Evolutionary conservation across 371 early-diverging fungal genomes (phyloP).

Genomic region (Mucor piriformis): DNA sequence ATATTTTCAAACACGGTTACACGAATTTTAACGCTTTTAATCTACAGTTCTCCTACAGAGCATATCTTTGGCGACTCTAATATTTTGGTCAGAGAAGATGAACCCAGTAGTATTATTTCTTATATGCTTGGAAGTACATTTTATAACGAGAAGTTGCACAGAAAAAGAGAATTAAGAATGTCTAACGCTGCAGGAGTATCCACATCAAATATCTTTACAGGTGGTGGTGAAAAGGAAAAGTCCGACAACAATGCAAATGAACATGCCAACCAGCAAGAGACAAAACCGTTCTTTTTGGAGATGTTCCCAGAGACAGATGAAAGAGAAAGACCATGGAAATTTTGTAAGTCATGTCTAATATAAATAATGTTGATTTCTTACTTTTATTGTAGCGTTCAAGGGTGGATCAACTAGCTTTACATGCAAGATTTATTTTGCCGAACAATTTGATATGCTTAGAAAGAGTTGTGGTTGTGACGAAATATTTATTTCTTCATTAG

Average conservation of each 20-base stretch:
- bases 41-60: constrained; percentile 71
- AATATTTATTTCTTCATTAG: constrained; percentile 82
- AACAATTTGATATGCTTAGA: constrained; percentile 91
- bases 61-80: constrained; percentile 85
- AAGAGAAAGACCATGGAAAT: constrained; percentile 29
- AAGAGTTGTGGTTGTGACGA: constrained; percentile 82
- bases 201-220: constrained; percentile 3
- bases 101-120: constrained; percentile 93
- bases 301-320: constrained; percentile 35
- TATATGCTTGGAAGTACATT: constrained; percentile 67
- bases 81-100: constrained; percentile 88
- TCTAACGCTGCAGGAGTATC: constrained; percentile 13
- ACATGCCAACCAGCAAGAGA: not conserved
- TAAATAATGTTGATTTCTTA: not conserved
- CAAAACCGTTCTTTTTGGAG: constrained; percentile 21
- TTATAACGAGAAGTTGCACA: constrained; percentile 42
- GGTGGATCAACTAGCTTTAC: constrained; percentile 78
- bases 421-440: constrained; percentile 91
- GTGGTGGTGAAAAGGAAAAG: constrained; percentile 5
- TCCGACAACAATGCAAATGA: not conserved
- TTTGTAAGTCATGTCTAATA: constrained; percentile 13
- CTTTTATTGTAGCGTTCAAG: constrained; percentile 49
- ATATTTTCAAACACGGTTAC: too few relatives aligned
- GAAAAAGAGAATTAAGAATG: constrained; percentile 35
- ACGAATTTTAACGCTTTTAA: too few relatives aligned